A percentile compares a stretch with the other conserved stretches of the same genome.
Conservation (phyloP, 257 asterid genomes). For the Echites panduratus region DNA sequence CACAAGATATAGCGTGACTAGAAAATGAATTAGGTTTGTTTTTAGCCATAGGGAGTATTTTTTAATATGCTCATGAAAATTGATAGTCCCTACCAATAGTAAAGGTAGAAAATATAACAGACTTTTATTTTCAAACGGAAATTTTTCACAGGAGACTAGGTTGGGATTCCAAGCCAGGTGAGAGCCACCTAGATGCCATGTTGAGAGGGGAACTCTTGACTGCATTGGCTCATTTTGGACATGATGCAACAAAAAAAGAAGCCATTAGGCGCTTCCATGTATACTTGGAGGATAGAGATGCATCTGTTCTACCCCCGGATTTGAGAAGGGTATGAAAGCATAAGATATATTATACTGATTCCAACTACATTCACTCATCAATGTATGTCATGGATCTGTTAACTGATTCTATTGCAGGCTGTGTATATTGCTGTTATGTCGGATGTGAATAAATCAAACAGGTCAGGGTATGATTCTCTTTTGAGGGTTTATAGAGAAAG, state of each 20-base stretch:
- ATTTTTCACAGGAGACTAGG: conserved; percentile 71
- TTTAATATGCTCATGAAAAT: neutral
- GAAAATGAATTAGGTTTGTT: neutral
- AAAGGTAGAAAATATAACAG: neutral
- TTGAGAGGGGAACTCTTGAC: conserved; percentile 80
- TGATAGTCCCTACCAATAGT: no score
- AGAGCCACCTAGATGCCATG: conserved; percentile 93
- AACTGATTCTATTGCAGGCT: conserved; percentile 41
- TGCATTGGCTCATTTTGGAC: conserved; percentile 69
- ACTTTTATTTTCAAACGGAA: conserved; percentile 10
- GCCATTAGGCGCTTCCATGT: conserved; percentile 66
- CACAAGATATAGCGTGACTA: neutral
- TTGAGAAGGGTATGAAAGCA: conserved; percentile 64
- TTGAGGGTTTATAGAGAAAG: conserved; percentile 71
- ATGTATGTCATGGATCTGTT: neutral
- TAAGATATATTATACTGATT: neutral
- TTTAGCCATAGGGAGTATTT: neutral
- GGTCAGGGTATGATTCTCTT: conserved; percentile 74
- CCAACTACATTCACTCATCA: neutral
- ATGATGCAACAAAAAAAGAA: conserved; percentile 57
- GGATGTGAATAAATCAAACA: conserved; percentile 54
- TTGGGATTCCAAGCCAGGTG: conserved; percentile 94
- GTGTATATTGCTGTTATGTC: conserved; percentile 76
- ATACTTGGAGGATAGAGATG: conserved; percentile 63
- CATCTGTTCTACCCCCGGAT: conserved; percentile 82